Base-by-base conservation (phyloP, 257 asterid species). In the Penstemon davidsonii region DNA sequence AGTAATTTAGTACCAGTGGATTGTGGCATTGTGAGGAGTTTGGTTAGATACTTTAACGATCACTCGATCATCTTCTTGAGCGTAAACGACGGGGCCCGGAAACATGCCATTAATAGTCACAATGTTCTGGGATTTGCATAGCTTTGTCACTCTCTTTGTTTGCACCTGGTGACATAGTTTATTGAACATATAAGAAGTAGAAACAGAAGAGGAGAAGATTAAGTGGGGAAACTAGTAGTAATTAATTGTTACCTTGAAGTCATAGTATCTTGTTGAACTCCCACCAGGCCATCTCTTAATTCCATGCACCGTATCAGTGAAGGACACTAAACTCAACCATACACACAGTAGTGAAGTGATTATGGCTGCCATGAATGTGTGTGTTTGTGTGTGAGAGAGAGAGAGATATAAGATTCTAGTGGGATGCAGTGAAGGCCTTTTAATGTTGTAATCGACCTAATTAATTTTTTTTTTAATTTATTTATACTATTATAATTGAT, bases 41-140 rank as follows among this genome's bases (percentile, higher is more conserved):
- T 62, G 62, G 46, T 87, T 87, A 5, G 82, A 60, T 57, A 87
- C 79, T 9, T 50, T 70, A 65, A 87, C 67, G 4, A 83, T 76
- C 33, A 87, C 73, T 67, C 84, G 68, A 19, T 84, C 88, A 18
- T 72, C 91, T 78, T 87, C 90, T 73, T 87, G 90, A 44, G 87
- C 90, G 59, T 84, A 83, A 53, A 84, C 69, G 18, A 78, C 86
- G 3, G 91, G 94, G 4, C 94, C 94, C 0, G 94, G 94, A 60
- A 42, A 77, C 86, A 71, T 81, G 7, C 72, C 82, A 19, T 87
- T 87, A 41, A 87, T 70, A 8, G 90, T 85, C 45, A 80, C 71
- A 38, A 87, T 82, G 19, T 77, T 72, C 4, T 70, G 68, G 40
- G 75, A 81, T 11, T 72, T 74, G 66, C 94, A 84, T 3, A 84